Evolutionary conservation across 352 stramenopile genomes (phyloP).

Genomic region (Globisporangium ultimum): DNA sequence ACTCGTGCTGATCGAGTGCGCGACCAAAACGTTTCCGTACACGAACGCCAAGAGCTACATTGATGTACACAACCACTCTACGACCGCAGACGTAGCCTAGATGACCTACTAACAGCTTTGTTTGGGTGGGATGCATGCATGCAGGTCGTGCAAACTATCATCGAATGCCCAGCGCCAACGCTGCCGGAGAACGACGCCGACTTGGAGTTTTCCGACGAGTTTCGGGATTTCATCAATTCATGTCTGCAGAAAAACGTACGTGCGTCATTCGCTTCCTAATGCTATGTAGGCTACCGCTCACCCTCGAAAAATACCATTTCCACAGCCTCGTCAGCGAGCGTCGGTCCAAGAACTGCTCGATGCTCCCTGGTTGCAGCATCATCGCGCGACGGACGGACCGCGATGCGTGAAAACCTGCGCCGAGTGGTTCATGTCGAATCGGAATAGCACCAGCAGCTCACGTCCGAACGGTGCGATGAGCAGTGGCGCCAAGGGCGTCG

Average conservation of each 20-base stretch:
- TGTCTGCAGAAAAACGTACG: slow-evolving; percentile 69
- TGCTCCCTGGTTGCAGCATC: slow-evolving; percentile 49
- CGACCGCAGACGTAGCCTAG: too few relatives aligned
- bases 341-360: slow-evolving; percentile 53
- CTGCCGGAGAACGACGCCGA: slow-evolving; percentile 27
- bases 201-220: slow-evolving; percentile 41
- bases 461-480: not conserved
- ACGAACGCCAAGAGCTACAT: slow-evolving; percentile 57
- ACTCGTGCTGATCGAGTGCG: slow-evolving; percentile 70
- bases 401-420: slow-evolving; percentile 28
- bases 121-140: too few relatives aligned
- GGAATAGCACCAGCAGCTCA: slow-evolving; percentile 10
- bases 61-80: slow-evolving; percentile 28
- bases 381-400: slow-evolving; percentile 37
- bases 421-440: slow-evolving; percentile 23
- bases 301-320: not conserved
- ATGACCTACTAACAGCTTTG: too few relatives aligned
- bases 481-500: not conserved
- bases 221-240: slow-evolving; percentile 50
- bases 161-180: slow-evolving; percentile 50
- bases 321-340: slow-evolving; percentile 48
- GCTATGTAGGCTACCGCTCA: too few relatives aligned
- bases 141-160: slow-evolving; percentile 73
- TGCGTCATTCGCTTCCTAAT: not conserved
- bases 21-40: slow-evolving; percentile 59